Percentiles rank a stretch among this genome's conserved stretches.
phyloP scores from a whole-genome alignment of 2,329 filamentous ascomycete species.

The Xylariomycetidae sp. region DNA sequence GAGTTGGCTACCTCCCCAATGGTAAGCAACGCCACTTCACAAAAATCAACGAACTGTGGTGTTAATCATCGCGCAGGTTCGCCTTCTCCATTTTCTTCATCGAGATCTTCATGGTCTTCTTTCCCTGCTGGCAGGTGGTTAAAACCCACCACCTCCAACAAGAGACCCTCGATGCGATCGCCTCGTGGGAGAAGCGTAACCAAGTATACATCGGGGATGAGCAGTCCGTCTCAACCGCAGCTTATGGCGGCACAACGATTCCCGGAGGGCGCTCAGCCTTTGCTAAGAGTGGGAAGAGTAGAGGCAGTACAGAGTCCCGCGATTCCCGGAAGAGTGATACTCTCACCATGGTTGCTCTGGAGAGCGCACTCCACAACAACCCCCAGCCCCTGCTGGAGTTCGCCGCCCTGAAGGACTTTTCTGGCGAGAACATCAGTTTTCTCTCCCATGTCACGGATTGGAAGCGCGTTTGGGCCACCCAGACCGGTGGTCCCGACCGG shows the following conservation, averaged over 20 bases:
- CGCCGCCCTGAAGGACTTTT: conserved; percentile 50
- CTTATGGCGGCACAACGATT: conserved; percentile 5
- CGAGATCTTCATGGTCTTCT: conserved; percentile 59
- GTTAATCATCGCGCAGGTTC: too few relatives aligned
- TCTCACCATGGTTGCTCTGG: conserved; percentile 35
- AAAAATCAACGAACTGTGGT: neutral
- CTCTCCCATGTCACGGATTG: conserved; percentile 42
- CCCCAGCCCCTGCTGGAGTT: conserved; percentile 45
- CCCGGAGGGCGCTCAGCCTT: conserved; percentile 8
- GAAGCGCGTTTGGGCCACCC: conserved; percentile 25
- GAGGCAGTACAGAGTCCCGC: conserved; percentile 4
- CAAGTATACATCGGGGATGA: conserved; percentile 26
- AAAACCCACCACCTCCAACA: conserved; percentile 39
- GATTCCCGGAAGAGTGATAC: conserved; percentile 9
- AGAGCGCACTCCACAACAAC: conserved; percentile 42
- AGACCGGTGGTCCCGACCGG: conserved; percentile 1
- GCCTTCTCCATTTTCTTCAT: conserved; percentile 57
- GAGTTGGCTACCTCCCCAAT: conserved; percentile 57
- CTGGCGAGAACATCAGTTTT: conserved; percentile 56
- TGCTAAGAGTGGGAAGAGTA: conserved; percentile 11
- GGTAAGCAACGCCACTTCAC: conserved; percentile 36
- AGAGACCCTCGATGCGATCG: conserved; percentile 45
- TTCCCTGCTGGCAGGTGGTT: conserved; percentile 56
- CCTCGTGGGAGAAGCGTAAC: conserved; percentile 41
- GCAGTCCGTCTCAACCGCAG: conserved; percentile 26